A percentile compares a stretch with the other conserved stretches of the same genome.
Evolutionary conservation across 2,329 filamentous ascomycete genomes (phyloP).

Genomic region (Fusarium sp.): DNA sequence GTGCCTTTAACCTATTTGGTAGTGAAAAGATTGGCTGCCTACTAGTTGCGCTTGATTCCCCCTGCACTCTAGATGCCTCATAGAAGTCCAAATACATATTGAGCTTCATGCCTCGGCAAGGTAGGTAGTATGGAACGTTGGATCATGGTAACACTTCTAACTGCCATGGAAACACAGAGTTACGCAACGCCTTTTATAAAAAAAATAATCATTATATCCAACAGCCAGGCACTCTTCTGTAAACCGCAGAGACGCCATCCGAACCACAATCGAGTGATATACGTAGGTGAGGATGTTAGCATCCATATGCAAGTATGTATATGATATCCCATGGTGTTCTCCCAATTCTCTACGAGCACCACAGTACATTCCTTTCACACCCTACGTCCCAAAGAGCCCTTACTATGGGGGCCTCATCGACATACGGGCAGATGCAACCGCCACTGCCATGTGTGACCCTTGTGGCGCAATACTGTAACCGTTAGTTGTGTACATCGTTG

Average conservation of each 20-base stretch:
- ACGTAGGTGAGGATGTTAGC: background rate
- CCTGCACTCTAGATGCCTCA: background rate
- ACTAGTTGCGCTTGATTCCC: background rate
- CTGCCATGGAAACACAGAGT: conserved; percentile 18
- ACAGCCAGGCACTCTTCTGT: background rate
- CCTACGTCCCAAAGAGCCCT: background rate
- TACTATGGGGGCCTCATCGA: background rate
- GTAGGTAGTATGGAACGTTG: conserved; percentile 20
- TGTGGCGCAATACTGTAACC: conserved; percentile 2
- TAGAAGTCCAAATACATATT: background rate
- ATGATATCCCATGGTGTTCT: background rate
- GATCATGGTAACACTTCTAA: conserved; percentile 10
- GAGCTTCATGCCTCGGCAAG: background rate
- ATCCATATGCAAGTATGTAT: background rate
- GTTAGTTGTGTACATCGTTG: background rate
- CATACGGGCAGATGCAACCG: background rate
- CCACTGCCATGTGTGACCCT: conserved; percentile 14
- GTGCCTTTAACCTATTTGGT: background rate
- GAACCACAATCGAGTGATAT: background rate
- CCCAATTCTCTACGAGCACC: background rate
- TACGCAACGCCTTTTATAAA: background rate
- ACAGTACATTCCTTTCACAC: background rate
- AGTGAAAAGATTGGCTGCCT: background rate
- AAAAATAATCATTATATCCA: background rate
- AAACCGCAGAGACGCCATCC: background rate